A percentile compares a stretch with the other conserved stretches of the same genome.
Evolutionary conservation across 106 monocot species (phyloP).

Genomic region (Dioscorea zingiberensis): DNA sequence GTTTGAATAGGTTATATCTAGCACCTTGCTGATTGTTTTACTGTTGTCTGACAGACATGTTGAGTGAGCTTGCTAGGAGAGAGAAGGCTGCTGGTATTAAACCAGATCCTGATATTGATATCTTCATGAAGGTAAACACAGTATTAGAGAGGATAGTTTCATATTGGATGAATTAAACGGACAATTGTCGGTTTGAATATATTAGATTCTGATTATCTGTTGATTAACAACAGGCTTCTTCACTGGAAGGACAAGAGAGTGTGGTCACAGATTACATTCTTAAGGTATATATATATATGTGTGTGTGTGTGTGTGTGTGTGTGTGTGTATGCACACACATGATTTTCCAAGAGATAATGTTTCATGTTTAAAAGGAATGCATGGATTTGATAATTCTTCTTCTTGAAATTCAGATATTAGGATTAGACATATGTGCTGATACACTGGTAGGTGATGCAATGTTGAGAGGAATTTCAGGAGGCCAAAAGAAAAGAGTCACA

Average conservation of each 20-base stretch:
- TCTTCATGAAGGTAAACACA: conserved; percentile 18
- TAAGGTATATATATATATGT: conserved; percentile 16
- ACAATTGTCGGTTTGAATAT: too few relatives aligned
- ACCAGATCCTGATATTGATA: conserved; percentile 10
- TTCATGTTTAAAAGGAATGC: too few relatives aligned
- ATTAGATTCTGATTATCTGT: not conserved
- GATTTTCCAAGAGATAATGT: too few relatives aligned
- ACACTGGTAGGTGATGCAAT: conserved; percentile 67
- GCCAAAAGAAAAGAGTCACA: conserved; percentile 68
- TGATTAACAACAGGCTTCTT: conserved; percentile 21
- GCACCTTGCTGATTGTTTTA: too few relatives aligned
- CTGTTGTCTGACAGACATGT: conserved; percentile 2
- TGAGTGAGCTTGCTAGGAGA: conserved; percentile 5
- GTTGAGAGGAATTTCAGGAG: conserved; percentile 65
- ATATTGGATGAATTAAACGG: too few relatives aligned
- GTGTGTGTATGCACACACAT: too few relatives aligned
- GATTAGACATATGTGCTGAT: conserved; percentile 66
- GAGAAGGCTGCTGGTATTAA: conserved; percentile 4
- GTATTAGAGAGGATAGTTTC: too few relatives aligned
- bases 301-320: too few relatives aligned
- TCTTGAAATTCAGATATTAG: conserved; percentile 34
- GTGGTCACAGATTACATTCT: conserved; percentile 53
- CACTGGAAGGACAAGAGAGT: conserved; percentile 32
- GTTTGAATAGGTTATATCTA: not conserved
- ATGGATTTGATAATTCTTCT: not conserved